Percentiles rank a stretch among this genome's conserved stretches.
These are phyloP conservation scores for Mycena galericulata DNA, from an alignment of 768 basidiomycete genomes.

Conservation along the genomic window DNA sequence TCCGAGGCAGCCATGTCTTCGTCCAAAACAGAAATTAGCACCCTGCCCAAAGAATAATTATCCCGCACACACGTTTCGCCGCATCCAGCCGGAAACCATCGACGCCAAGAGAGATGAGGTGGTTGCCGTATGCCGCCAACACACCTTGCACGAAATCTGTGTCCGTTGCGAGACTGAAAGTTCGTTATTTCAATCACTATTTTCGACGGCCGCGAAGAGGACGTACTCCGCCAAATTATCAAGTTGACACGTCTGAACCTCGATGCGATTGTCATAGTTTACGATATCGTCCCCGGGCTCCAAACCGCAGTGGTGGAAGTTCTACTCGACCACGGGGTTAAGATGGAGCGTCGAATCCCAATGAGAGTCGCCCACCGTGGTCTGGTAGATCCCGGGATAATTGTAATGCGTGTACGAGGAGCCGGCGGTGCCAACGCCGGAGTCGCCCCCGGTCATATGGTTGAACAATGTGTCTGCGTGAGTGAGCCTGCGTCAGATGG, in stretches of 20 bases:
- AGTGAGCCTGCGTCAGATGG: no score
- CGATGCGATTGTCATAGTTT: constrained; percentile 61
- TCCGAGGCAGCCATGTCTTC: constrained; percentile 68
- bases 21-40: no score
- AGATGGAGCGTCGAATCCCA: background rate
- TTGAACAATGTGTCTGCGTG: constrained; percentile 68
- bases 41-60: no score
- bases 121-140: constrained; percentile 69
- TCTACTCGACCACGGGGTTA: constrained; percentile 36
- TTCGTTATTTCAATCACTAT: no score
- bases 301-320: constrained; percentile 76
- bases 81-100: constrained; percentile 75
- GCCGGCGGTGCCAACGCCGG: constrained; percentile 64
- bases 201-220: constrained; percentile 20
- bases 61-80: no score
- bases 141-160: constrained; percentile 68
- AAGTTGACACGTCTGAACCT: constrained; percentile 72
- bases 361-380: constrained; percentile 50
- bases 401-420: constrained; percentile 65
- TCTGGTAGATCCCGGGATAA: constrained; percentile 65
- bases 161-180: constrained; percentile 67
- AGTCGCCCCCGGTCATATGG: constrained; percentile 69
- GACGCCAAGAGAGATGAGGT: constrained; percentile 70
- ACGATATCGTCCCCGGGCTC: constrained; percentile 65
- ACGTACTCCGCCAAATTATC: constrained; percentile 64